These are phyloP conservation scores for Arthrobotrys sinensis DNA, from an alignment of 2,329 filamentous ascomycete genomes.

Conservation along the genomic window DNA sequence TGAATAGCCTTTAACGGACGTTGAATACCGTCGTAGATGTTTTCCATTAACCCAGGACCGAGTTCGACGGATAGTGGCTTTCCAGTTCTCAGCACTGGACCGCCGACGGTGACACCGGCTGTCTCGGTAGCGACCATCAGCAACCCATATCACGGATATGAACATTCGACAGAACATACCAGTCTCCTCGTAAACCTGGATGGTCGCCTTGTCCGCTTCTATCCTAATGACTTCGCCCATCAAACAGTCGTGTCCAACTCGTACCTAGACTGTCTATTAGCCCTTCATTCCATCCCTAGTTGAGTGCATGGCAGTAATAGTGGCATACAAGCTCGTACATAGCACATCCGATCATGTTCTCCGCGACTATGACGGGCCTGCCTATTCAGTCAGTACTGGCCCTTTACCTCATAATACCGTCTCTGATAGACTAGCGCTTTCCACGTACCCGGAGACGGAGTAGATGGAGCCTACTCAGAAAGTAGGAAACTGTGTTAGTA, in stretches of 20 bases:
- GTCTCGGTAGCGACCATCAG: slow-evolving; percentile 50
- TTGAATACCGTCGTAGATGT: slow-evolving; percentile 99
- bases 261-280: slow-evolving; percentile 74
- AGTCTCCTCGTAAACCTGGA: slow-evolving; percentile 99
- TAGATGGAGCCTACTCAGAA: slow-evolving; percentile 77
- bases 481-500: no score
- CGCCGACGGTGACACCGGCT: slow-evolving; percentile 96
- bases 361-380: slow-evolving; percentile 93
- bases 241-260: slow-evolving; percentile 90
- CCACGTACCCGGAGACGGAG: slow-evolving; percentile 76
- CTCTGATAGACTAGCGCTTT: slow-evolving; percentile 13
- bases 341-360: slow-evolving; percentile 98
- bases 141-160: slow-evolving; percentile 6
- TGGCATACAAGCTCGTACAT: slow-evolving; percentile 94
- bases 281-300: not conserved
- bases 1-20: slow-evolving; percentile 90
- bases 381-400: slow-evolving; percentile 24
- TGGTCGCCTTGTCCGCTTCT: slow-evolving; percentile 93
- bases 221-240: slow-evolving; percentile 99
- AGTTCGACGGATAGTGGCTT: slow-evolving; percentile 98
- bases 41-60: slow-evolving; percentile 96
- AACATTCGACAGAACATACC: slow-evolving; percentile 74
- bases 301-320: not conserved
- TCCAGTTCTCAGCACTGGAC: slow-evolving; percentile 89
- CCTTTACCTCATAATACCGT: no score